Base-by-base conservation (phyloP, 192 early-diverging fungal genomes). In the Coemansia reversa region DNA sequence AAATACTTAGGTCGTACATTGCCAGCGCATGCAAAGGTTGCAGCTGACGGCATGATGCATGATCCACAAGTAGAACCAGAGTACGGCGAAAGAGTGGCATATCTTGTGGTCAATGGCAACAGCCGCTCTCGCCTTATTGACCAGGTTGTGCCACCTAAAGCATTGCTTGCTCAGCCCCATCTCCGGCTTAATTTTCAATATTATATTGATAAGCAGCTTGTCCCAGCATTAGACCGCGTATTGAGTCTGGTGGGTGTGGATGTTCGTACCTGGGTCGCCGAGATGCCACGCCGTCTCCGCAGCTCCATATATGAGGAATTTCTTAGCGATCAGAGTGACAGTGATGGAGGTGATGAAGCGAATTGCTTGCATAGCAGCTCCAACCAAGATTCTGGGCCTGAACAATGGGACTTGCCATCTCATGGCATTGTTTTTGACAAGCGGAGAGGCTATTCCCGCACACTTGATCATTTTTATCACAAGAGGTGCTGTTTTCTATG, bases 1-100 rank as follows among this genome's bases (percentile, higher is more conserved):
- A 76, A 79, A 12, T 96, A 97, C 68, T 89, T 83, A 48, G 82
- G 70, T 2, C 75, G 72, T 9, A 83, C 80, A 6, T 66, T 88
- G 0, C 84, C 87, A 29, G 89, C 92, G 22, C 90, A 92, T 7
- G 93, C 88, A 11, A 67, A 86, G n/a, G 79, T 96, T 27, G 82
- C 87, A 52, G 77, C 66, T n/a, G 73, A 86, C 24, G 78, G 72
- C 29, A 93, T 95, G 86, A 69, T 80, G 35, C 45, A 67, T 8
- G 91, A 95, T 70, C 83, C 79, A n/a, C 73, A 90, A 0, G 74
- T 89, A 0, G 93, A 90, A 70, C 94, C 94, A 2, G 88, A 93
- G 58, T 86, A 93, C 63, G 91, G 91, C 4, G 93, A 97, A 66
- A 84, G 96, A 11, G 90, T 97, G 20, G 94, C 96, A 1, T 97